phyloP scores from a whole-genome alignment of 495 filamentous ascomycete species.

The Penicillium odoratum region DNA sequence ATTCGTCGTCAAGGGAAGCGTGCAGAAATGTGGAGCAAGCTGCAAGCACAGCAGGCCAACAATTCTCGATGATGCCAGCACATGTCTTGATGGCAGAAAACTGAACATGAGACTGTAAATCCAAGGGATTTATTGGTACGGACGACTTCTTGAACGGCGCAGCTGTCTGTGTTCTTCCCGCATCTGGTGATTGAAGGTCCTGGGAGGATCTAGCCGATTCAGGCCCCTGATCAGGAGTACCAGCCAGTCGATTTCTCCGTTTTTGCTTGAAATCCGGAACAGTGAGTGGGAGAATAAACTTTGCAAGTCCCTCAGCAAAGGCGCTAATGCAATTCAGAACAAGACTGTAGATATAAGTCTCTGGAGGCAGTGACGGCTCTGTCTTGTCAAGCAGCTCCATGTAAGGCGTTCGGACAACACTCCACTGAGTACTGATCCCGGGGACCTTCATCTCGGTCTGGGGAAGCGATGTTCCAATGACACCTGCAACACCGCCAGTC shows the following conservation, averaged over 20 bases:
- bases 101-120: slow-evolving; percentile 67
- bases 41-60: slow-evolving; percentile 94
- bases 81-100: slow-evolving; percentile 69
- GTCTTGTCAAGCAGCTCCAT: slow-evolving; percentile 93
- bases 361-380: slow-evolving; percentile 78
- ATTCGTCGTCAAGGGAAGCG: slow-evolving; percentile 89
- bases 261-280: slow-evolving; percentile 60
- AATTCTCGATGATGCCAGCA: slow-evolving; percentile 79
- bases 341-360: slow-evolving; percentile 91
- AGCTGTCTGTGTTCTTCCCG: slow-evolving; percentile 29
- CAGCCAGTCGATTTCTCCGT: slow-evolving; percentile 48
- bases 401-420: slow-evolving; percentile 80
- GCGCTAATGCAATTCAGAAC: slow-evolving; percentile 84
- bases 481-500: slow-evolving; percentile 81
- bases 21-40: slow-evolving; percentile 93
- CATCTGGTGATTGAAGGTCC: slow-evolving; percentile 40
- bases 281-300: slow-evolving; percentile 87
- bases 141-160: slow-evolving; percentile 55
- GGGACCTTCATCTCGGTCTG: slow-evolving; percentile 60
- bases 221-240: slow-evolving; percentile 32
- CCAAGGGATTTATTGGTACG: slow-evolving; percentile 78
- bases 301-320: slow-evolving; percentile 88
- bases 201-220: slow-evolving; percentile 43
- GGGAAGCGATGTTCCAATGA: slow-evolving; percentile 75
- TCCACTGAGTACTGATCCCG: slow-evolving; percentile 90